Evolutionary conservation across 176 grass and related monocot species (phyloP).

Genomic region (Triticum dicoccoides): DNA sequence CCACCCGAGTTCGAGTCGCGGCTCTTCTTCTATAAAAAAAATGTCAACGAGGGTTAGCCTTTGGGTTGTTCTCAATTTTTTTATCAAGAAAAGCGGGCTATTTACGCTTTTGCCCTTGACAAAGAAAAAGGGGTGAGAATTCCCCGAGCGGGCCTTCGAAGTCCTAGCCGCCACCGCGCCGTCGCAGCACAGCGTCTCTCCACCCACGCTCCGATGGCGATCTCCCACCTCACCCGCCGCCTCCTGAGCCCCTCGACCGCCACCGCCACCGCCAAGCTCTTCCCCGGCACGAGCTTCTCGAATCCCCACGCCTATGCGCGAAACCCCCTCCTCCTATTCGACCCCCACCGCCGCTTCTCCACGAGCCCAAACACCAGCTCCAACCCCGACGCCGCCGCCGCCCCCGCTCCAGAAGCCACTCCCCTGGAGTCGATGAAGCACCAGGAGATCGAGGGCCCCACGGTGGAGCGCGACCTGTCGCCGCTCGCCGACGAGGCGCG

Average conservation of each 20-base stretch:
- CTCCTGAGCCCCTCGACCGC: slow-evolving; percentile 35
- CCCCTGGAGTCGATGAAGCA: slow-evolving; percentile 49
- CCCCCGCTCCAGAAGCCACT: not conserved
- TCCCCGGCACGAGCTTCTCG: not conserved
- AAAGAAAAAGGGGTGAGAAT: not conserved
- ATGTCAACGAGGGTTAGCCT: too few species aligned
- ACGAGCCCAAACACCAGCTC: slow-evolving; percentile 10
- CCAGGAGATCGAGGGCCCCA: slow-evolving; percentile 94
- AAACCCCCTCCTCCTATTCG: slow-evolving; percentile 15
- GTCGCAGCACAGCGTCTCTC: not conserved
- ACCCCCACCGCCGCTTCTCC: slow-evolving; percentile 32
- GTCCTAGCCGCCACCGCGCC: not conserved
- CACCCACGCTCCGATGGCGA: slow-evolving; percentile 29
- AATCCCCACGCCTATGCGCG: not conserved
- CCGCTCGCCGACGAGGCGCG: slow-evolving; percentile 78
- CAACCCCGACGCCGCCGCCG: not conserved
- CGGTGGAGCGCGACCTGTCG: slow-evolving; percentile 83
- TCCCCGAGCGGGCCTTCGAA: not conserved
- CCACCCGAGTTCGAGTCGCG: too few species aligned
- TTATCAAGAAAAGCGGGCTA: not conserved
- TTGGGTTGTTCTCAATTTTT: too few species aligned
- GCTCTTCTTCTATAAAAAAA: too few species aligned
- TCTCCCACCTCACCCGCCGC: slow-evolving; percentile 40
- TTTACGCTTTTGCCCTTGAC: slow-evolving; percentile 23
- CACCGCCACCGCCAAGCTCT: not conserved